A percentile compares a stretch with the other conserved stretches of the same genome.
These are phyloP conservation scores for Calonectria henricotiae DNA, from an alignment of 2,329 filamentous ascomycete genomes.

Conservation along the genomic window DNA sequence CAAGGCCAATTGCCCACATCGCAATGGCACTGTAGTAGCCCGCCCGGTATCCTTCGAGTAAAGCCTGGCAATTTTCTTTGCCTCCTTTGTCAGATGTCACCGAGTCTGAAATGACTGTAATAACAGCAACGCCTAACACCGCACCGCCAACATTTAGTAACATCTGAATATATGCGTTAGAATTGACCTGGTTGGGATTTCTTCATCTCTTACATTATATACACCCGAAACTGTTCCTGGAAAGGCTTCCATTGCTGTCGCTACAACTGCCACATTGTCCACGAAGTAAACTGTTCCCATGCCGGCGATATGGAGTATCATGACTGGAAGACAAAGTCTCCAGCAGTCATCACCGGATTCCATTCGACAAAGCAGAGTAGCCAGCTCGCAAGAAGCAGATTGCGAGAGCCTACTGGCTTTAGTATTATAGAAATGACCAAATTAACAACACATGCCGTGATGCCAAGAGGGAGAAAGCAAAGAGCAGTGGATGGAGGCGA, in stretches of 20 bases:
- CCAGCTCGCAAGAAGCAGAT: neutral
- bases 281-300: conserved; percentile 3
- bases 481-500: neutral
- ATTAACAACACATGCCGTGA: conserved; percentile 3
- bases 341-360: neutral
- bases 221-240: neutral
- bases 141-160: conserved; percentile 1
- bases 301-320: neutral
- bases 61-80: neutral
- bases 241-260: neutral
- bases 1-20: neutral
- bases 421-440: neutral
- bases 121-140: neutral
- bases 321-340: conserved; percentile 7
- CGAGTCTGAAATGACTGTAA: conserved; percentile 14
- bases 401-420: neutral
- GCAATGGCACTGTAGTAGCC: neutral
- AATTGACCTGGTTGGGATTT: neutral
- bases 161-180: neutral
- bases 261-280: neutral
- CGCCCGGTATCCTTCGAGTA: neutral
- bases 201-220: neutral
- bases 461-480: conserved; percentile 3
- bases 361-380: neutral
- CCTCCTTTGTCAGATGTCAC: neutral